A percentile compares a stretch with the other conserved stretches of the same genome.
Conservation (phyloP, 2,329 filamentous ascomycete species). For the Colletotrichum filicis region DNA sequence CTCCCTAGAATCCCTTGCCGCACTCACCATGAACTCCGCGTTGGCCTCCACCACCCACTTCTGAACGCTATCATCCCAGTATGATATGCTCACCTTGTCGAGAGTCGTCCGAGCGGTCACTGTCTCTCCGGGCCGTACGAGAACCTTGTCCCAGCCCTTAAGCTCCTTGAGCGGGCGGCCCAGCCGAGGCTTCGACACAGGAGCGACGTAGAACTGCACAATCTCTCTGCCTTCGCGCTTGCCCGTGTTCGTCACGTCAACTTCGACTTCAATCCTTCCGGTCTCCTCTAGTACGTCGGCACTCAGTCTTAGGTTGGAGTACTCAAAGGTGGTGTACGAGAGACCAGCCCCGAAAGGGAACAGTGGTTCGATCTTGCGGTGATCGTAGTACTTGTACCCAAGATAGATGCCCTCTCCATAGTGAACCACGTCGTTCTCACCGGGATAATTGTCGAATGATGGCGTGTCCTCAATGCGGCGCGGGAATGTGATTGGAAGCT, state of each 20-base stretch:
- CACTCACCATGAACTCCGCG: neutral
- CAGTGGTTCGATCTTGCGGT: neutral
- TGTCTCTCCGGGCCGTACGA: neutral
- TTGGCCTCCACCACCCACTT: neutral
- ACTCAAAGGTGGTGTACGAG: neutral
- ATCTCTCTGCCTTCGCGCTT: neutral
- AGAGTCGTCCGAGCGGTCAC: neutral
- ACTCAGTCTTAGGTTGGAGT: neutral
- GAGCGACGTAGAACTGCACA: neutral
- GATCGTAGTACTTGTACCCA: neutral
- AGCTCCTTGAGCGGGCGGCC: neutral
- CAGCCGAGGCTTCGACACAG: neutral
- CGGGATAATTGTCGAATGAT: neutral
- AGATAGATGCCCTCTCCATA: neutral
- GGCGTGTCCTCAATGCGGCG: constrained; percentile 59
- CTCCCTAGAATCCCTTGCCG: neutral
- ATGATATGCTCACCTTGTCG: neutral
- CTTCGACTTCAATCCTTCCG: neutral
- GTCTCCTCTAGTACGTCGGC: neutral
- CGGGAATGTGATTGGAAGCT: constrained; percentile 72
- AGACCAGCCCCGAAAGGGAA: neutral
- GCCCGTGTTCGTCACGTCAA: neutral
- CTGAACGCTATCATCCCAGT: neutral
- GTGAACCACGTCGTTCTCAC: neutral
- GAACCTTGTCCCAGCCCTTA: neutral